Base-by-base conservation (phyloP, 1,284 basidiomycete genomes). In the Irpex sp. region DNA sequence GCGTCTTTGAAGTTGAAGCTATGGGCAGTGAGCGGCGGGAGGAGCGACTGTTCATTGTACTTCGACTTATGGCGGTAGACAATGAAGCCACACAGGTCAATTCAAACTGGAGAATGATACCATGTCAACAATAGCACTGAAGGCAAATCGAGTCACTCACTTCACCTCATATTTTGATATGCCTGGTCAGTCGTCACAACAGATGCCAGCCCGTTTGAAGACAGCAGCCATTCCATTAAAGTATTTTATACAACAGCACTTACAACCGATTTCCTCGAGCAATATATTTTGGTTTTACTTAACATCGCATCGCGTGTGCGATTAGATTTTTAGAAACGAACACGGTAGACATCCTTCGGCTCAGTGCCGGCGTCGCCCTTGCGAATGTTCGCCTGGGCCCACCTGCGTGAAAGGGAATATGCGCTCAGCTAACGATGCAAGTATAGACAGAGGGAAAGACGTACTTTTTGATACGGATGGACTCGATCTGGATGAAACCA, bases 401-500 rank as follows among this genome's bases (percentile, higher is more conserved):
- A 93, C 71, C 91, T 92, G 66, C 15, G 36, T 66, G 55, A 57
- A 59, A 38, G 51, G 54, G 31, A 58, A 57, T 51, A 56, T 8
- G 57, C 19, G 31, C 65, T n/a, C 62, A 55, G 8, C 19, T 59
- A 54, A 21, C 36, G 52, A 11, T 31, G n/a, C 31, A 11, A 1
- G 37, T 19, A 58, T 48, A 68, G 13, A 56, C 4, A 58, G 69
- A 69, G 58, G 70, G 67, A 40, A 13, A n/a, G 5, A 79, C 89
- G 70, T 76, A 96, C 88, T 97, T 96, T 84, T 96, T 96, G 77
- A 98, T 94, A 58, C 96, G 87, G 78, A 98, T 97, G 38, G 92
- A 93, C 77, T 96, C 93, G 68, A 98, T 97, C 73, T 91, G 88
- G 78, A 97, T 97, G 83, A 98, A 97, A 8, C 95, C 95, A 62